A percentile compares a stretch with the other conserved stretches of the same genome.
Conservation (phyloP, 768 basidiomycete species). For the Leccinellum albellum region DNA sequence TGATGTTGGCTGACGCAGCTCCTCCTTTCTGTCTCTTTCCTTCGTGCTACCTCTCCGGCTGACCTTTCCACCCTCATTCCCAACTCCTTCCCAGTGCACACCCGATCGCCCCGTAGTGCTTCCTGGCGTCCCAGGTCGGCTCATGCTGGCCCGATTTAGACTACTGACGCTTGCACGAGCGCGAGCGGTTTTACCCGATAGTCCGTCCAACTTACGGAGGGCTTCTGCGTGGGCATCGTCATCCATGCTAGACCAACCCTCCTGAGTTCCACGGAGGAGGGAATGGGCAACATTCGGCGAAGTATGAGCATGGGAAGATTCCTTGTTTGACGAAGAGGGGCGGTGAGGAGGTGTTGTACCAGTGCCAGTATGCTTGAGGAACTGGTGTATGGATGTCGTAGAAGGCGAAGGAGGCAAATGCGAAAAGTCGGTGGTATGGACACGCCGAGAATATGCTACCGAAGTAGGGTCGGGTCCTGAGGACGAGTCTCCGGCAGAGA, state of each 20-base stretch:
- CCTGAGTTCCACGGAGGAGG: slow-evolving; percentile 79
- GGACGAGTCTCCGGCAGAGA: slow-evolving; percentile 65
- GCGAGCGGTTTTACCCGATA: slow-evolving; percentile 71
- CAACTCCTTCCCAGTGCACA: slow-evolving; percentile 75
- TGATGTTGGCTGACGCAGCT: slow-evolving; percentile 22
- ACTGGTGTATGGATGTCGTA: slow-evolving; percentile 83
- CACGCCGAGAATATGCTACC: slow-evolving; percentile 49
- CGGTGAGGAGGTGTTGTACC: slow-evolving; percentile 35
- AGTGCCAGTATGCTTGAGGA: slow-evolving; percentile 56
- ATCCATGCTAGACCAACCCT: slow-evolving; percentile 85
- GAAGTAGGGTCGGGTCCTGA: slow-evolving; percentile 51
- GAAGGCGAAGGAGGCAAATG: slow-evolving; percentile 90
- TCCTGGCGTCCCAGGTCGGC: slow-evolving; percentile 73
- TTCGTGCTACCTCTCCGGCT: slow-evolving; percentile 37
- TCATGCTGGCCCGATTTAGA: slow-evolving; percentile 60
- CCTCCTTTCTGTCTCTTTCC: slow-evolving; percentile 46
- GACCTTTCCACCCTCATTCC: slow-evolving; percentile 32
- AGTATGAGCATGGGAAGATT: slow-evolving; percentile 39
- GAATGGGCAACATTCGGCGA: slow-evolving; percentile 76
- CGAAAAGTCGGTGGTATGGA: slow-evolving; percentile 75
- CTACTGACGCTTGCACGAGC: slow-evolving; percentile 76
- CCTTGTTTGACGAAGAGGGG: slow-evolving; percentile 38
- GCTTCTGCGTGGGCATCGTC: slow-evolving; percentile 89
- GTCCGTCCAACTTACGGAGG: slow-evolving; percentile 87
- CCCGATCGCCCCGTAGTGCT: slow-evolving; percentile 46